A percentile compares a stretch with the other conserved stretches of the same genome.
Conservation (phyloP, 331 rosid species). For the Quercus phellos region DNA sequence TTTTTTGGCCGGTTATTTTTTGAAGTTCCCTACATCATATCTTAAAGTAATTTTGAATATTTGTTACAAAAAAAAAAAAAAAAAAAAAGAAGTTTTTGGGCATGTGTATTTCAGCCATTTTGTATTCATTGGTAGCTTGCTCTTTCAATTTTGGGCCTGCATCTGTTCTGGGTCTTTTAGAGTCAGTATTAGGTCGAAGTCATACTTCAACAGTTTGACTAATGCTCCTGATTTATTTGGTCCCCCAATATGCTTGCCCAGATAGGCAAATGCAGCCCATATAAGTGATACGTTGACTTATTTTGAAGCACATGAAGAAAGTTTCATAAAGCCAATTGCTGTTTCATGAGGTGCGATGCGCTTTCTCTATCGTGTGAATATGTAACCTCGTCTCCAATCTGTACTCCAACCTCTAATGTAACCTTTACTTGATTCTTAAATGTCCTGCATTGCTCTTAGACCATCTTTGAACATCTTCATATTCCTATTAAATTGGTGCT, state of each 20-base stretch:
- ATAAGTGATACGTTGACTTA: background rate
- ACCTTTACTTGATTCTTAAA: background rate
- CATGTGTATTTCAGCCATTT: background rate
- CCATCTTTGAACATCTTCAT: background rate
- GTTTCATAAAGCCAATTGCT: background rate
- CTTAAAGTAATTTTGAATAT: background rate
- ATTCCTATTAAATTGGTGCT: background rate
- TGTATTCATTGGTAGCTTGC: background rate
- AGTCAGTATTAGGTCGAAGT: background rate
- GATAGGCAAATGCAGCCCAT: background rate
- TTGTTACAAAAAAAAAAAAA: background rate
- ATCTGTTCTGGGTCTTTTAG: background rate
- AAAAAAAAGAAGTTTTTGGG: background rate
- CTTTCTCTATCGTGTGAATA: background rate
- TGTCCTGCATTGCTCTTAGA: background rate
- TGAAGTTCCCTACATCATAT: background rate
- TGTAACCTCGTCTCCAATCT: background rate
- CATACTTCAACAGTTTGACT: background rate
- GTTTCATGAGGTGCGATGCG: background rate
- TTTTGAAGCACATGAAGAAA: background rate
- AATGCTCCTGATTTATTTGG: no score
- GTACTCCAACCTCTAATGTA: background rate
- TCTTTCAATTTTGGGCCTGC: background rate
- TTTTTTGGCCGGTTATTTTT: background rate
- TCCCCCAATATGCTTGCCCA: no score